These are phyloP conservation scores for Tephrocybe sp. DNA, from an alignment of 768 basidiomycete genomes.

Conservation along the genomic window DNA sequence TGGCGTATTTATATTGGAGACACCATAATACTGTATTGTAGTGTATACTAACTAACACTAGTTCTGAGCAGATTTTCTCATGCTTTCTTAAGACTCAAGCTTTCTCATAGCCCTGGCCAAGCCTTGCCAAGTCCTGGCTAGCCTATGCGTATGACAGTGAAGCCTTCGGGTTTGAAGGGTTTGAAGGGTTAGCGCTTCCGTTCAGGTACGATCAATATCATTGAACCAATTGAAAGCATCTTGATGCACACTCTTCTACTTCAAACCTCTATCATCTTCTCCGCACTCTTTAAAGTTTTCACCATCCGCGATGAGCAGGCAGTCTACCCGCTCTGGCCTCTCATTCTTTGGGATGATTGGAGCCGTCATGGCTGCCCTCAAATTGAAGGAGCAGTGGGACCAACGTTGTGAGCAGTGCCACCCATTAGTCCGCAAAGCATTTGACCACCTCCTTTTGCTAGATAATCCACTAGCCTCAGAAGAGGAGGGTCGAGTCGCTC, in stretches of 20 bases:
- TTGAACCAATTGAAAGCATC: too few species aligned
- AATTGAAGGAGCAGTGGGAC: constrained; percentile 44
- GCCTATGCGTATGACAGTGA: too few species aligned
- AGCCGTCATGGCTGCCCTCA: constrained; percentile 42
- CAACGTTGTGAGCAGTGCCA: constrained; percentile 33
- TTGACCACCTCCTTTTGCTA: constrained; percentile 15
- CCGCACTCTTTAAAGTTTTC: constrained; percentile 2
- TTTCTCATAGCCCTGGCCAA: too few species aligned
- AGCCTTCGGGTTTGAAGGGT: too few species aligned
- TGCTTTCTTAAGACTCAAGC: too few species aligned
- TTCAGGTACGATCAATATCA: too few species aligned
- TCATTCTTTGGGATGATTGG: constrained; percentile 43
- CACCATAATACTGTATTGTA: neutral
- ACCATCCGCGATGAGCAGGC: constrained; percentile 14
- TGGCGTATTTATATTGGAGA: constrained; percentile 4
- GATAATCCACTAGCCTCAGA: constrained; percentile 41
- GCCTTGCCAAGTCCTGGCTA: too few species aligned
- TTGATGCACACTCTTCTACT: too few species aligned
- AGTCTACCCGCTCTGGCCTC: constrained; percentile 15
- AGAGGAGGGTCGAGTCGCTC: constrained; percentile 36
- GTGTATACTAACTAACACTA: neutral
- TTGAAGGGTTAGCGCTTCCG: too few species aligned
- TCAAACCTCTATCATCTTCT: neutral
- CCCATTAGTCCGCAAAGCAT: neutral
- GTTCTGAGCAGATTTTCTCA: neutral